Conservation (phyloP, 1,139 yeast genomes). For the Geotrichum carabidarum region DNA sequence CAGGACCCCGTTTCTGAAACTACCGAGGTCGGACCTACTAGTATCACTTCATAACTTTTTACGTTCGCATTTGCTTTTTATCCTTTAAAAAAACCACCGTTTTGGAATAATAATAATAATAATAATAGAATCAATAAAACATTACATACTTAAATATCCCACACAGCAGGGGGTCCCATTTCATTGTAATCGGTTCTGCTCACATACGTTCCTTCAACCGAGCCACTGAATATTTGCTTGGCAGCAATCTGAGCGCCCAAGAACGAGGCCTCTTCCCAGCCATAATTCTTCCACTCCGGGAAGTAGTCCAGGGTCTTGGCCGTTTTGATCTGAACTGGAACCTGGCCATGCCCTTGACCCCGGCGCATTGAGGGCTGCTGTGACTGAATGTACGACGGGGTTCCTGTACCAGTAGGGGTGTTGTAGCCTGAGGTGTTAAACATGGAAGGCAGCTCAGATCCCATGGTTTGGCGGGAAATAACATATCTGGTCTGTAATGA, state of each 20-base stretch:
- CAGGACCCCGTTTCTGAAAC: background rate
- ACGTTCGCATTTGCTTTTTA: background rate
- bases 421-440: conserved; percentile 36
- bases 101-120: background rate
- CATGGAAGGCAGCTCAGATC: conserved; percentile 39
- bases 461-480: conserved; percentile 40
- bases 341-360: conserved; percentile 48
- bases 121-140: background rate
- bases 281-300: conserved; percentile 88
- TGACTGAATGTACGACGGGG: conserved; percentile 26
- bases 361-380: conserved; percentile 26
- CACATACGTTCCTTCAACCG: conserved; percentile 60
- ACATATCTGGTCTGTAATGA: conserved; percentile 57
- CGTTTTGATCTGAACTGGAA: conserved; percentile 65
- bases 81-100: too few species aligned
- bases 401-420: conserved; percentile 31
- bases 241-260: conserved; percentile 86
- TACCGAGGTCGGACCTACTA: background rate
- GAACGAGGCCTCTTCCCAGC: conserved; percentile 71
- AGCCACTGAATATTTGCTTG: conserved; percentile 65
- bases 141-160: conserved; percentile 41
- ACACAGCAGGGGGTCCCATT: conserved; percentile 62
- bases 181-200: conserved; percentile 71
- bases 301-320: conserved; percentile 85
- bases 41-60: background rate